Evolutionary conservation across 1,139 yeast species (phyloP).

Genomic region (Candida labiduridarum): DNA sequence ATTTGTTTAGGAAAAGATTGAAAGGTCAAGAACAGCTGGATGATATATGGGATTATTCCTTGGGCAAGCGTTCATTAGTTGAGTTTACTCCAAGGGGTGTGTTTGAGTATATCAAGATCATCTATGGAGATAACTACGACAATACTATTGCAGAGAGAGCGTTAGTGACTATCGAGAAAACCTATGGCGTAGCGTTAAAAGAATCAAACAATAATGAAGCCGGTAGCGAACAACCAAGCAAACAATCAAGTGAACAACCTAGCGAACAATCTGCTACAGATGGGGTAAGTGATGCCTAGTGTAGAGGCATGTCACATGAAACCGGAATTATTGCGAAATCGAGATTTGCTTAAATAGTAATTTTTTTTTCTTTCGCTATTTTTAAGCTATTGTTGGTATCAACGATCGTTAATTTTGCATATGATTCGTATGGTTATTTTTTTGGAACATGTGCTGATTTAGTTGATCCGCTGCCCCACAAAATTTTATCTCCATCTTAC

Average conservation of each 20-base stretch:
- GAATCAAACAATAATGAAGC: conserved; percentile 7
- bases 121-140: conserved; percentile 33
- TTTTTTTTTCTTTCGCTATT: background rate
- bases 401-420: background rate
- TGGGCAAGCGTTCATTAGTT: conserved; percentile 37
- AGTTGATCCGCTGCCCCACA: background rate
- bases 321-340: too few relatives aligned
- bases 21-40: conserved; percentile 18
- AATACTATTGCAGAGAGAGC: conserved; percentile 23
- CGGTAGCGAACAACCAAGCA: background rate
- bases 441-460: background rate
- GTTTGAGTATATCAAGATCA: conserved; percentile 25
- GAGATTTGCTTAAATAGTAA: background rate
- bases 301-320: background rate
- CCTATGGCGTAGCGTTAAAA: conserved; percentile 22
- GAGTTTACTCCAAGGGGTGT: conserved; percentile 39
- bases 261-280: background rate
- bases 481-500: background rate
- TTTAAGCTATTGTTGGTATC: too few relatives aligned
- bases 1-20: conserved; percentile 24
- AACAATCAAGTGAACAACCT: background rate
- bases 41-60: conserved; percentile 25
- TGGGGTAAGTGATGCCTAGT: background rate
- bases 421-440: background rate
- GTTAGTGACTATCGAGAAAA: conserved; percentile 30